phyloP scores from a whole-genome alignment of 2,329 filamentous ascomycete species.

The Nothophoma quercina region DNA sequence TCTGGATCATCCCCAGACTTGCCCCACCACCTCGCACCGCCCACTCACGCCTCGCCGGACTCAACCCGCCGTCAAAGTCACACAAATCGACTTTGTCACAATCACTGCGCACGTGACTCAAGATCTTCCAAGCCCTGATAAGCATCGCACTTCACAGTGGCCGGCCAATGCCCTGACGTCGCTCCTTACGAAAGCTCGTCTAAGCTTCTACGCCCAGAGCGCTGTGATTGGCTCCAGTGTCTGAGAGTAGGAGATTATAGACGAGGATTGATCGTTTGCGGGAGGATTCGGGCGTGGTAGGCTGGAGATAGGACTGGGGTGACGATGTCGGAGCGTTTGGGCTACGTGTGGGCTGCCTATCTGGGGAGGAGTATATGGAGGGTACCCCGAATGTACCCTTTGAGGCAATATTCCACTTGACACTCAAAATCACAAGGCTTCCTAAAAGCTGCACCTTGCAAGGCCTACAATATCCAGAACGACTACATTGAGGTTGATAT shows the following conservation, averaged over 20 bases:
- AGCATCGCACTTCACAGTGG: constrained; percentile 14
- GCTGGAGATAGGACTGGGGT: constrained; percentile 15
- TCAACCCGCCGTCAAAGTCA: constrained; percentile 1
- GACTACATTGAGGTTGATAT: neutral
- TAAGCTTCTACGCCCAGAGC: constrained; percentile 11
- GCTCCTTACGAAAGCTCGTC: constrained; percentile 16
- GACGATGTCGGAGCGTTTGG: constrained; percentile 17
- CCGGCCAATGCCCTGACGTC: constrained; percentile 12
- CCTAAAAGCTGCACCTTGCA: neutral
- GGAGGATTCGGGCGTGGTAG: constrained; percentile 8
- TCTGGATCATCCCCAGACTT: constrained; percentile 14
- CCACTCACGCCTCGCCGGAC: constrained; percentile 14
- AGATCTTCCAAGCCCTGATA: constrained; percentile 15
- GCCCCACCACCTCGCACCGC: constrained; percentile 1
- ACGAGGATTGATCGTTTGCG: constrained; percentile 12
- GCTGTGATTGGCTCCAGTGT: constrained; percentile 17
- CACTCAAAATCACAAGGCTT: neutral
- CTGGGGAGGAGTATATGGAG: constrained; percentile 13
- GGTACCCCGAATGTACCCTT: constrained; percentile 12
- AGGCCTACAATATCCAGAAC: neutral
- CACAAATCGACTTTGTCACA: constrained; percentile 18
- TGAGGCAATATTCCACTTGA: constrained; percentile 6
- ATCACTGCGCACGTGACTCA: constrained; percentile 7
- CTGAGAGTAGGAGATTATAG: constrained; percentile 13
- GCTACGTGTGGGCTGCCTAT: constrained; percentile 9